These are phyloP conservation scores for Boletus reticuloceps DNA, from an alignment of 768 basidiomycete species.

Conservation along the genomic window DNA sequence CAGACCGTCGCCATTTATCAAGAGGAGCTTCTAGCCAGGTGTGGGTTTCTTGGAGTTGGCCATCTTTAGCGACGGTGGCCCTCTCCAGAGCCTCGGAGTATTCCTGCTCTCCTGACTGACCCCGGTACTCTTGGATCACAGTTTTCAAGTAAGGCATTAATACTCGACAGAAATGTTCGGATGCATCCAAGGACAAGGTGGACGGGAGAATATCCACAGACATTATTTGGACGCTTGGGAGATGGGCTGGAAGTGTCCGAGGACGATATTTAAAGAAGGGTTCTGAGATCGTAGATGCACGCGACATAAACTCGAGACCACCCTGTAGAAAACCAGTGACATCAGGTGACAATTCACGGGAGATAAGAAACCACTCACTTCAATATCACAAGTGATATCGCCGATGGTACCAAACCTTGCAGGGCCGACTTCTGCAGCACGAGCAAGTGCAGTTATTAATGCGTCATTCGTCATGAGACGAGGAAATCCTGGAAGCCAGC, in stretches of 20 bases:
- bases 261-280: conserved; percentile 65
- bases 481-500: conserved; percentile 79
- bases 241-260: conserved; percentile 37
- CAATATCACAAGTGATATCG: conserved; percentile 89
- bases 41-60: conserved; percentile 52
- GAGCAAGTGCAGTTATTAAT: conserved; percentile 47
- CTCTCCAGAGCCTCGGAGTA: conserved; percentile 47
- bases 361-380: conserved; percentile 37
- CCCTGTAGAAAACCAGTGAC: conserved; percentile 45
- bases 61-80: conserved; percentile 68
- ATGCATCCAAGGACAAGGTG: conserved; percentile 79
- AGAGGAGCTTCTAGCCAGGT: conserved; percentile 58
- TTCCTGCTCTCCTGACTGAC: conserved; percentile 27
- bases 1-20: conserved; percentile 36
- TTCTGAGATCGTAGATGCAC: conserved; percentile 71
- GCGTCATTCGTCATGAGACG: conserved; percentile 72
- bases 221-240: conserved; percentile 74
- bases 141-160: conserved; percentile 67
- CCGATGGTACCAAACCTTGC: conserved; percentile 71
- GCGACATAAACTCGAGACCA: conserved; percentile 78
- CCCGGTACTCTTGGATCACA: conserved; percentile 45
- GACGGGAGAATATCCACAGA: conserved; percentile 90
- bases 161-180: conserved; percentile 65
- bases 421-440: conserved; percentile 48
- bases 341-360: not conserved